Conservation (phyloP, 331 rosid species). For the Spiraea crenata region DNA sequence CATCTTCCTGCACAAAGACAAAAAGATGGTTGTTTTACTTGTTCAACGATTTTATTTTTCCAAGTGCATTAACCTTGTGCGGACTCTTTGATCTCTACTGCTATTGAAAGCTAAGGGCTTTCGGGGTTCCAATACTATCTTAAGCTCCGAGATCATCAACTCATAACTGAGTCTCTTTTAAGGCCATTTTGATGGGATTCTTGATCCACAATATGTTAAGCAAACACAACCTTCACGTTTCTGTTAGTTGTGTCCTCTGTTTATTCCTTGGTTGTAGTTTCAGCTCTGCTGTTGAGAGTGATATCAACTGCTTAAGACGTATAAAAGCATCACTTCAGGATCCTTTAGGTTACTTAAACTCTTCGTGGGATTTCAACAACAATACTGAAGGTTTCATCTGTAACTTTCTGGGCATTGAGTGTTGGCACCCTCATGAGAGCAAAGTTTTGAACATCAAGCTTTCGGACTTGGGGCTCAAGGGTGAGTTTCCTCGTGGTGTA, state of each 20-base stretch:
- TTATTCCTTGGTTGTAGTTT: slow-evolving; percentile 16
- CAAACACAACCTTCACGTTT: slow-evolving; percentile 3
- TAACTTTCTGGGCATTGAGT: slow-evolving; percentile 29
- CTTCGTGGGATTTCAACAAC: slow-evolving; percentile 39
- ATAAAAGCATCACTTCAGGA: slow-evolving; percentile 32
- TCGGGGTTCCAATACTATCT: neutral
- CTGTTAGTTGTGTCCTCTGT: slow-evolving; percentile 11
- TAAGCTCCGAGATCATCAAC: neutral
- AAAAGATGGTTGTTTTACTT: neutral
- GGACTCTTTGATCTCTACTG: neutral
- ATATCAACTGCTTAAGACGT: slow-evolving; percentile 36
- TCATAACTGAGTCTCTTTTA: neutral
- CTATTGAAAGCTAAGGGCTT: neutral
- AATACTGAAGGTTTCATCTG: slow-evolving; percentile 26
- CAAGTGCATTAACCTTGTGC: neutral
- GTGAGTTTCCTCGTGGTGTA: slow-evolving; percentile 40
- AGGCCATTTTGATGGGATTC: neutral
- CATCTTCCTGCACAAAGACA: neutral
- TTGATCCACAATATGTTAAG: neutral
- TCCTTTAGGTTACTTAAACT: slow-evolving; percentile 13
- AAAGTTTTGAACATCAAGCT: slow-evolving; percentile 22
- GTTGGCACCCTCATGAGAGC: slow-evolving; percentile 31
- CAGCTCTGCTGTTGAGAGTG: slow-evolving; percentile 26
- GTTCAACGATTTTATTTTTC: neutral
- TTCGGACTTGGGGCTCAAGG: slow-evolving; percentile 31